A percentile compares a stretch with the other conserved stretches of the same genome.
Conservation (phyloP, 148 eudicot genomes). For the Beta vulgaris region DNA sequence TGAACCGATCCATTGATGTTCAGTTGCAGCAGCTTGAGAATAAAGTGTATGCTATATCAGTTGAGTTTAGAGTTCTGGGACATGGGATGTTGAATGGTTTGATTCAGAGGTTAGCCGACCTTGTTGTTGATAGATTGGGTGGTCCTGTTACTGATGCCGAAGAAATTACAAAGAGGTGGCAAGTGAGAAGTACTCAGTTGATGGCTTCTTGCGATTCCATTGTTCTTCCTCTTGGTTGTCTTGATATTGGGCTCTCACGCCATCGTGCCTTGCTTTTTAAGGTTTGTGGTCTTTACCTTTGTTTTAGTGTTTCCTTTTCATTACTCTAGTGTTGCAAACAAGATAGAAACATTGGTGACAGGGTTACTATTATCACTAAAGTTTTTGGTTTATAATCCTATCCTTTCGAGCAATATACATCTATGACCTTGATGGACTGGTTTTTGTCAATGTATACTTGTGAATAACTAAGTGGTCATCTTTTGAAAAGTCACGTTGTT, state of each 20-base stretch:
- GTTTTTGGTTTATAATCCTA: neutral
- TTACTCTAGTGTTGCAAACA: too few relatives aligned
- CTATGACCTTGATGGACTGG: neutral
- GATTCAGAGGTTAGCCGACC: slow-evolving; percentile 69
- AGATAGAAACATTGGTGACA: neutral
- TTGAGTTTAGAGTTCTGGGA: slow-evolving; percentile 49
- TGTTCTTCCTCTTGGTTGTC: slow-evolving; percentile 83
- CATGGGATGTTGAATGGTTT: slow-evolving; percentile 39
- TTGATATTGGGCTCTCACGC: slow-evolving; percentile 92
- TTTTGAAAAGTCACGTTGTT: neutral
- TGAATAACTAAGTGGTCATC: neutral
- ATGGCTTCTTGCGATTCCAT: slow-evolving; percentile 53
- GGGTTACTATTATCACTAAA: neutral
- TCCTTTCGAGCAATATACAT: neutral
- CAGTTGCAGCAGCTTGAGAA: slow-evolving; percentile 73
- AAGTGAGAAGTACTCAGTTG: slow-evolving; percentile 57
- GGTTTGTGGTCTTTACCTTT: slow-evolving; percentile 36
- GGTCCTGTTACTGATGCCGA: slow-evolving; percentile 89
- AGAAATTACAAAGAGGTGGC: slow-evolving; percentile 73
- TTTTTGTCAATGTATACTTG: neutral
- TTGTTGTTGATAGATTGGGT: slow-evolving; percentile 85
- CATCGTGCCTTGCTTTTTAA: slow-evolving; percentile 95
- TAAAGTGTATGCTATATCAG: slow-evolving; percentile 52
- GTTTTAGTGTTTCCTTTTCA: neutral
- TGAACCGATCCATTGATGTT: slow-evolving; percentile 60